These are phyloP conservation scores for Penicillium occitanis DNA, from an alignment of 2,329 filamentous ascomycete genomes.

Conservation along the genomic window DNA sequence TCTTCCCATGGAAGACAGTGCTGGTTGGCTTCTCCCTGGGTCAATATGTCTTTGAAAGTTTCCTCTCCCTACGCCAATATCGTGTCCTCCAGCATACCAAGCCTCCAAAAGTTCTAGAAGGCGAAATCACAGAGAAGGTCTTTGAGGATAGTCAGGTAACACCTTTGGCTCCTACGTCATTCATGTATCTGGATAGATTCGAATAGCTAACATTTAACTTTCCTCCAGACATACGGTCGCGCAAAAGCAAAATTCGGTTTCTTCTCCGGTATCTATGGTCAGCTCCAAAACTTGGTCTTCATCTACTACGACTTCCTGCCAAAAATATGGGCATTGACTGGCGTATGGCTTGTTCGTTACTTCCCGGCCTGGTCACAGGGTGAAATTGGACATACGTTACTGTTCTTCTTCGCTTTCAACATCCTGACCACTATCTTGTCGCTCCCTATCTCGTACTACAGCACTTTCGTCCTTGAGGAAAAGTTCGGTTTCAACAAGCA, in stretches of 20 bases:
- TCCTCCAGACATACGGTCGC: constrained; percentile 74
- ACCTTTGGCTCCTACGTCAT: constrained; percentile 11
- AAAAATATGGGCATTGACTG: constrained; percentile 82
- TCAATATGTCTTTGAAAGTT: constrained; percentile 86
- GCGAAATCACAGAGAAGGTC: constrained; percentile 83
- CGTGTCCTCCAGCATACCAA: constrained; percentile 75
- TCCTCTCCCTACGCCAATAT: constrained; percentile 88
- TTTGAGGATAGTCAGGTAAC: constrained; percentile 86
- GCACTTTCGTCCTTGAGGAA: constrained; percentile 94
- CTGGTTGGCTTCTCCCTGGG: constrained; percentile 92
- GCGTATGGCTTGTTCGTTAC: constrained; percentile 69
- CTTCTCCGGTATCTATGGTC: constrained; percentile 75
- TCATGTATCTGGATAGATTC: background rate
- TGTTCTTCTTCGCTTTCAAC: constrained; percentile 87
- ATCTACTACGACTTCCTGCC: constrained; percentile 90
- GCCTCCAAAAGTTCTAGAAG: constrained; percentile 80
- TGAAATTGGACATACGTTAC: constrained; percentile 88
- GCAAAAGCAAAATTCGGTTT: constrained; percentile 91
- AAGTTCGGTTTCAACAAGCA: constrained; percentile 99
- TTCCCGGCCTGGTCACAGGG: constrained; percentile 77
- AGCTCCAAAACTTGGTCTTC: constrained; percentile 83
- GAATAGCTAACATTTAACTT: background rate
- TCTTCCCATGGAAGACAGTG: constrained; percentile 96
- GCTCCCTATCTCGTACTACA: constrained; percentile 81
- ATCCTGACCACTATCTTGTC: constrained; percentile 76